phyloP scores from a whole-genome alignment of 2,329 filamentous ascomycete species.

The Grosmannia penicillata region DNA sequence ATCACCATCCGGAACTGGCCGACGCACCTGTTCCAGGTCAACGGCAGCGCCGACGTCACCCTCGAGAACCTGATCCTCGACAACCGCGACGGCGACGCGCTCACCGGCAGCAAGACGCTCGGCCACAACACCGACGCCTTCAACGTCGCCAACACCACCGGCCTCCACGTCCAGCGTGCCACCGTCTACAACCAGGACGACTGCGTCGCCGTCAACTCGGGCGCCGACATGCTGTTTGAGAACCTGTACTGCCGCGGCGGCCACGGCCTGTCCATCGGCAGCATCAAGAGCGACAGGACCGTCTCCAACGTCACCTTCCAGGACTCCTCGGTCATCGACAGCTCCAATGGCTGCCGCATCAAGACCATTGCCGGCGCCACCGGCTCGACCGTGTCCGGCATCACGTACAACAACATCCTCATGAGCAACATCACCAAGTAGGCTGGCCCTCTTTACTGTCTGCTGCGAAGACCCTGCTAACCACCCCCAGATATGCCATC shows the following conservation, averaged over 20 bases:
- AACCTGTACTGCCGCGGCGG: conserved; percentile 31
- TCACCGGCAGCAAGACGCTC: conserved; percentile 18
- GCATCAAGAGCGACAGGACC: conserved; percentile 30
- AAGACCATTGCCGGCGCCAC: conserved; percentile 38
- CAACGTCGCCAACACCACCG: conserved; percentile 33
- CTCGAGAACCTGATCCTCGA: conserved; percentile 21
- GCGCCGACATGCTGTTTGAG: conserved; percentile 21
- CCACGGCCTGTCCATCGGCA: conserved; percentile 38
- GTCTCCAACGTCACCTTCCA: conserved; percentile 35
- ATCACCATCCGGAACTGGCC: conserved; percentile 26
- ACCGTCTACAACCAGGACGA: conserved; percentile 46
- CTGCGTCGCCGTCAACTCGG: conserved; percentile 36
- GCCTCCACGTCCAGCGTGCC: conserved; percentile 34
- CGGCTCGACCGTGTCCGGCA: conserved; percentile 28
- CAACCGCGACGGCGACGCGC: conserved; percentile 20
- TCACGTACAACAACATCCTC: conserved; percentile 37
- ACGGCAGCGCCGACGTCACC: conserved; percentile 18
- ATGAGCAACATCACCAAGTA: conserved; percentile 24
- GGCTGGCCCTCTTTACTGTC: background rate
- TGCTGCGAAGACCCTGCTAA: background rate
- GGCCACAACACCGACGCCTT: conserved; percentile 43
- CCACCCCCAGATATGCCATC: conserved; percentile 33
- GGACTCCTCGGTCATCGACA: conserved; percentile 2
- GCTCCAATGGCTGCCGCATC: conserved; percentile 27
- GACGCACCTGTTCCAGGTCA: conserved; percentile 25